These are phyloP conservation scores for Discostella pseudostelligera DNA, from an alignment of 108 stramenopile species.

Conservation along the genomic window DNA sequence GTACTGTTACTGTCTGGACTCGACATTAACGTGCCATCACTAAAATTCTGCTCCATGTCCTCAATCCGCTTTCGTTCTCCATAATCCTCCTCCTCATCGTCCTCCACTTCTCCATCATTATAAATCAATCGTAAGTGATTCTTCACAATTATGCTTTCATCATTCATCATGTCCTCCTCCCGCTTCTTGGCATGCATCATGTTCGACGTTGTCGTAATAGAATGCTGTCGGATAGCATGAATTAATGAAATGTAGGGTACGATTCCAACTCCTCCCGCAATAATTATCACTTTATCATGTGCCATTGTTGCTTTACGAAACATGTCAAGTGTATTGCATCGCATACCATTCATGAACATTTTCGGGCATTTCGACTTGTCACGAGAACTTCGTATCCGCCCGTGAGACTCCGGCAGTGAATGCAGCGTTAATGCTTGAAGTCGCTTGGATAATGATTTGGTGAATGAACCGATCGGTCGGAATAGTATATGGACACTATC, in stretches of 20 bases:
- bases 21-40: neutral
- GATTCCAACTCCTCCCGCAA: constrained; percentile 40
- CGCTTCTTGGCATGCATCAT: neutral
- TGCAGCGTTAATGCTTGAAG: neutral
- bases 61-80: neutral
- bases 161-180: neutral
- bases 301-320: constrained; percentile 10
- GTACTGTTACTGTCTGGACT: neutral
- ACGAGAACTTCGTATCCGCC: neutral
- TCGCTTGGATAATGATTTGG: constrained; percentile 16
- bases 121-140: constrained; percentile 4
- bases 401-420: neutral
- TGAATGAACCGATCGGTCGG: constrained; percentile 24
- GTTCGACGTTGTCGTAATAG: neutral
- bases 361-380: neutral
- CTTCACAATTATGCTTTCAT: neutral
- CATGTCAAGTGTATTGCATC: constrained; percentile 1
- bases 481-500: constrained; percentile 17
- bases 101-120: constrained; percentile 7
- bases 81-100: constrained; percentile 1
- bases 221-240: neutral
- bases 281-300: constrained; percentile 27
- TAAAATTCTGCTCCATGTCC: neutral
- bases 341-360: constrained; percentile 29
- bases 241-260: constrained; percentile 31